A percentile compares a stretch with the other conserved stretches of the same genome.
These are phyloP conservation scores for Termitomyces eurrhizus DNA, from an alignment of 768 basidiomycete species.

Conservation along the genomic window DNA sequence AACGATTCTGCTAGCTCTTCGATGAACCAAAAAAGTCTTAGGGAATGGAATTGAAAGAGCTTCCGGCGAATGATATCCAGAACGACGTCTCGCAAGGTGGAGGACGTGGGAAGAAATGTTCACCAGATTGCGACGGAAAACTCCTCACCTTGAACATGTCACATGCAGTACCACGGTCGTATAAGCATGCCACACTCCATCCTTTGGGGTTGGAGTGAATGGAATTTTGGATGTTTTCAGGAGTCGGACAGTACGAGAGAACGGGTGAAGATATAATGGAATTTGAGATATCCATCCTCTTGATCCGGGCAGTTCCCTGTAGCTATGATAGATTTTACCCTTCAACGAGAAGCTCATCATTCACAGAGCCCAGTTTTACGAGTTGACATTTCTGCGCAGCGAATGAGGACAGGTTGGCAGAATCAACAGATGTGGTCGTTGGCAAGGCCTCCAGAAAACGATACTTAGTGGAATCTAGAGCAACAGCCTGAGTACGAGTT, in stretches of 20 bases:
- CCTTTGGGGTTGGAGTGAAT: background rate
- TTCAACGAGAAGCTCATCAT: background rate
- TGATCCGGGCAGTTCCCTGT: background rate
- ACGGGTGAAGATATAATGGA: background rate
- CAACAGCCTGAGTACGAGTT: no score
- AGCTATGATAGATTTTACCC: background rate
- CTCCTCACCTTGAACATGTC: background rate
- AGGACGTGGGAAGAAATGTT: background rate
- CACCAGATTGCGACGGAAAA: background rate
- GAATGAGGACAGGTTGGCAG: no score
- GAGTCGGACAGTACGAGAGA: background rate
- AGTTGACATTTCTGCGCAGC: no score
- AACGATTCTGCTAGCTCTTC: slow-evolving; percentile 13
- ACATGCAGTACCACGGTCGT: background rate
- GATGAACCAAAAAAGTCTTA: background rate
- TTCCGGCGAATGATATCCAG: slow-evolving; percentile 18
- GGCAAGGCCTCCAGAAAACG: no score
- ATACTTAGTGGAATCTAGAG: no score
- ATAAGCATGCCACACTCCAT: background rate
- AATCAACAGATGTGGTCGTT: no score
- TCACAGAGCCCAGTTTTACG: no score
- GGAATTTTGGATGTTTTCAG: background rate
- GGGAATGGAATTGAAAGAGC: background rate
- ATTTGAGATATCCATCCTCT: background rate
- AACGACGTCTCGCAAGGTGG: no score